A percentile compares a stretch with the other conserved stretches of the same genome.
Evolutionary conservation across 805 yeast genomes (phyloP).

Genomic region (Schizosaccharomyces octosporus): DNA sequence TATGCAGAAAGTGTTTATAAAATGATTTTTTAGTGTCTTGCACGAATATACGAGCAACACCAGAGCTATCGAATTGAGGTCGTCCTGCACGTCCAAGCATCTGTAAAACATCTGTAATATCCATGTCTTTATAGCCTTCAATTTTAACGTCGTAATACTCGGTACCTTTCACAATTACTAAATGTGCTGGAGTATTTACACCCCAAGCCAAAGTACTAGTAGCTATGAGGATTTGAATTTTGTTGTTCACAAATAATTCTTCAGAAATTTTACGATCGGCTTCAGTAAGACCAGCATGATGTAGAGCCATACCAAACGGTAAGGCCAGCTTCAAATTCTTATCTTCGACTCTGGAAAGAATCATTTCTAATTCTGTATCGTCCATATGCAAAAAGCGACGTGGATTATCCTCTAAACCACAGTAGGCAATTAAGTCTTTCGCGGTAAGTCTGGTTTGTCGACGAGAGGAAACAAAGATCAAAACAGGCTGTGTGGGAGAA

Average conservation of each 20-base stretch:
- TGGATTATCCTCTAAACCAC: conserved; percentile 60
- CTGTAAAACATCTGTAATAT: conserved; percentile 53
- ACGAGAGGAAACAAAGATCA: conserved; percentile 66
- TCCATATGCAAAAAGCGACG: conserved; percentile 41
- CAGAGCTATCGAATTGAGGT: conserved; percentile 57
- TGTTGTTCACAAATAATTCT: conserved; percentile 41
- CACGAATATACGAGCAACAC: conserved; percentile 53
- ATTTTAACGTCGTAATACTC: conserved; percentile 31
- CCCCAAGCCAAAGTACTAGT: conserved; percentile 80
- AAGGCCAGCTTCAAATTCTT: conserved; percentile 52
- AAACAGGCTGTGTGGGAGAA: conserved; percentile 61
- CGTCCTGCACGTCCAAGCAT: conserved; percentile 78
- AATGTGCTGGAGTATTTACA: conserved; percentile 58
- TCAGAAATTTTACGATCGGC: conserved; percentile 48
- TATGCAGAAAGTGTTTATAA: conserved; percentile 52
- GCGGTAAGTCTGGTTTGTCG: conserved; percentile 66
- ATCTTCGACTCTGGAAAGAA: conserved; percentile 40
- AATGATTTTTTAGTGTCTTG: conserved; percentile 51
- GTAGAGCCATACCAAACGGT: conserved; percentile 61
- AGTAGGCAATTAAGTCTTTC: conserved; percentile 46
- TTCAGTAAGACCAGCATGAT: conserved; percentile 63
- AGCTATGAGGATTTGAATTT: conserved; percentile 48
- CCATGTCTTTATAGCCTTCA: conserved; percentile 58
- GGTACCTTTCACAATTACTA: conserved; percentile 58
- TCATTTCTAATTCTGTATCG: conserved; percentile 33